Evolutionary conservation across 345 rosid genomes (phyloP).

Genomic region (Salix koriyanagi): DNA sequence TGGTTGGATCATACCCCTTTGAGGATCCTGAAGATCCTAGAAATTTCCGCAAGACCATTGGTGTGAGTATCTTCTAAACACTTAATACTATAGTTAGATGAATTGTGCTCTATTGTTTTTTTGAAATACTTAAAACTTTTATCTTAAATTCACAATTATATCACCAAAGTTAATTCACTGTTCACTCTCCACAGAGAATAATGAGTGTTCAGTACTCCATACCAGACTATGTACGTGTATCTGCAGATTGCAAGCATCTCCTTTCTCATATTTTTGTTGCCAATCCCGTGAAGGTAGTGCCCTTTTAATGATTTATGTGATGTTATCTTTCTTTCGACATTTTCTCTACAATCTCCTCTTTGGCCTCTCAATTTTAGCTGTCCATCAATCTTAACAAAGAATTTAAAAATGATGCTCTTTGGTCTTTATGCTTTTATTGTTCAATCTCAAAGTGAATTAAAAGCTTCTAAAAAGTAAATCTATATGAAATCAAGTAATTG

Average conservation of each 20-base stretch:
- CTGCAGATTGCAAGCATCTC: conserved; percentile 54
- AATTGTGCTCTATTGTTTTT: background rate
- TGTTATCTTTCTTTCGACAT: background rate
- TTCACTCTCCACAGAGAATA: conserved; percentile 44
- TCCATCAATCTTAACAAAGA: no score
- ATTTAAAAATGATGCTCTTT: no score
- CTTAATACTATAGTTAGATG: background rate
- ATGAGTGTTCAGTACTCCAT: conserved; percentile 56
- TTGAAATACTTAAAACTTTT: no score
- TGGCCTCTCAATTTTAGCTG: background rate
- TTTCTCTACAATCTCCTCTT: background rate
- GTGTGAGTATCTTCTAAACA: conserved; percentile 30
- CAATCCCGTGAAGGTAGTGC: conserved; percentile 53
- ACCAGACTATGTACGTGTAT: conserved; percentile 64
- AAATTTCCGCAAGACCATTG: conserved; percentile 65
- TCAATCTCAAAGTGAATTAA: no score
- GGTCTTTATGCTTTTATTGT: no score
- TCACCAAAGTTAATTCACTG: background rate
- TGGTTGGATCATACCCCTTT: conserved; percentile 72
- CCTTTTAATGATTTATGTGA: background rate
- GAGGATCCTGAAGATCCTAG: conserved; percentile 77
- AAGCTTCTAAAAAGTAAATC: no score
- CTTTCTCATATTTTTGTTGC: conserved; percentile 64
- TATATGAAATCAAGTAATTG: no score
- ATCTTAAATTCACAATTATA: background rate